Percentiles rank a stretch among this genome's conserved stretches.
Evolutionary conservation across 495 filamentous ascomycete genomes (phyloP).

Genomic region (Tetracladium marchalianum): DNA sequence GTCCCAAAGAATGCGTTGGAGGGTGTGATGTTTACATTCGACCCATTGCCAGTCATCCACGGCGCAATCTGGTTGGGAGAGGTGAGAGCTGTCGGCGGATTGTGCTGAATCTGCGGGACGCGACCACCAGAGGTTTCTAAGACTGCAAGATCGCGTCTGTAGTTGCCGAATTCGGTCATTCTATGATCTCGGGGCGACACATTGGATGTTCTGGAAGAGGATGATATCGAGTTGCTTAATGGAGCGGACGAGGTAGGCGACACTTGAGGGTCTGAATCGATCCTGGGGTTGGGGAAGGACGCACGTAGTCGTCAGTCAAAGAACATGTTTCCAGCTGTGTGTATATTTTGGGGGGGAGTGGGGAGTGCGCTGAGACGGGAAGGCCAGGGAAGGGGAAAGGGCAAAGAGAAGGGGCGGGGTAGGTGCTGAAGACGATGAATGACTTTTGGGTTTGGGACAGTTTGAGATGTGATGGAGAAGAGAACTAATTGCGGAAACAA

Average conservation of each 20-base stretch:
- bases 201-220: slow-evolving; percentile 35
- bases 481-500: slow-evolving; percentile 11
- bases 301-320: slow-evolving; percentile 22
- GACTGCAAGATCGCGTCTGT: slow-evolving; percentile 62
- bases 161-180: slow-evolving; percentile 49
- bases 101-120: slow-evolving; percentile 41
- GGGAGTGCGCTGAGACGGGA: slow-evolving; percentile 8
- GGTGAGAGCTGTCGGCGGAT: slow-evolving; percentile 39
- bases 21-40: slow-evolving; percentile 23
- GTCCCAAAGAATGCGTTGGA: slow-evolving; percentile 21
- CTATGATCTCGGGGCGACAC: slow-evolving; percentile 36
- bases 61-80: slow-evolving; percentile 35
- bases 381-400: slow-evolving; percentile 1
- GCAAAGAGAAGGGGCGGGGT: background rate
- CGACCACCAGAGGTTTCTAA: slow-evolving; percentile 49
- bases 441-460: background rate
- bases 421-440: too few relatives aligned
- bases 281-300: slow-evolving; percentile 15
- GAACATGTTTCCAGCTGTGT: slow-evolving; percentile 14
- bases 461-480: background rate
- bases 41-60: slow-evolving; percentile 34
- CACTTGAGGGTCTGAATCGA: slow-evolving; percentile 39
- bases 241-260: slow-evolving; percentile 36
- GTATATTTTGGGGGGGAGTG: slow-evolving; percentile 1
- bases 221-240: slow-evolving; percentile 33